Conservation (phyloP, 352 stramenopile species). For the Globisporangium apiculatum region DNA sequence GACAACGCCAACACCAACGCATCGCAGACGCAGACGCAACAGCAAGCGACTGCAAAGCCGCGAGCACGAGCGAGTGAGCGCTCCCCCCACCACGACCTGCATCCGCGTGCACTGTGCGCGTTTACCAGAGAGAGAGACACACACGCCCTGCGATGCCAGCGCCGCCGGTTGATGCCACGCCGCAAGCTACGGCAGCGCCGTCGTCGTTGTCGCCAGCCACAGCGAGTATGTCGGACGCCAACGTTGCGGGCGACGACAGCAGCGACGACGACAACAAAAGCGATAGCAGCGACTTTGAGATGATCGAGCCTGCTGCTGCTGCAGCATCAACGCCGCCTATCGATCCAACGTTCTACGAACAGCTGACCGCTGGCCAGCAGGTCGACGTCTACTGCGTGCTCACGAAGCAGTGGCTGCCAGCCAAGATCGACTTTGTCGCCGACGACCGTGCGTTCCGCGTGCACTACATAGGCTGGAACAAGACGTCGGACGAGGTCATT, state of each 20-base stretch:
- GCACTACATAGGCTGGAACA: conserved; percentile 69
- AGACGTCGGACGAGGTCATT: conserved; percentile 47
- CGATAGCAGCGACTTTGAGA: not conserved
- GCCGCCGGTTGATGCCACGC: too few species aligned
- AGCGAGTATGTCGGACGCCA: not conserved
- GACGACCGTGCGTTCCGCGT: conserved; percentile 23
- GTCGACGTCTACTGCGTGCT: conserved; percentile 54
- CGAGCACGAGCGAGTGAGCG: too few species aligned
- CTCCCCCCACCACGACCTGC: too few species aligned
- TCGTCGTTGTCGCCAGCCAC: too few species aligned
- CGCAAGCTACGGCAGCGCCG: too few species aligned
- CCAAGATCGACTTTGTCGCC: conserved; percentile 35
- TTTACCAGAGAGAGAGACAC: too few species aligned
- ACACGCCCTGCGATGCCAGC: too few species aligned
- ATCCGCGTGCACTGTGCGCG: too few species aligned
- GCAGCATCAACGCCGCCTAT: not conserved
- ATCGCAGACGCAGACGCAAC: too few species aligned
- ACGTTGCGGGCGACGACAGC: not conserved
- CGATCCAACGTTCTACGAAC: conserved; percentile 6
- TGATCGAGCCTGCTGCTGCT: not conserved
- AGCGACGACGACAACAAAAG: not conserved
- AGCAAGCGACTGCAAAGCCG: too few species aligned
- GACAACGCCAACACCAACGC: too few species aligned
- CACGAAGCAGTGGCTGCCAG: conserved; percentile 48
- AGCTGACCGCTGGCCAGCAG: conserved; percentile 27